Percentiles rank a stretch among this genome's conserved stretches.
phyloP scores from a whole-genome alignment of 306 rosid species.

The Rosa lucieae region DNA sequence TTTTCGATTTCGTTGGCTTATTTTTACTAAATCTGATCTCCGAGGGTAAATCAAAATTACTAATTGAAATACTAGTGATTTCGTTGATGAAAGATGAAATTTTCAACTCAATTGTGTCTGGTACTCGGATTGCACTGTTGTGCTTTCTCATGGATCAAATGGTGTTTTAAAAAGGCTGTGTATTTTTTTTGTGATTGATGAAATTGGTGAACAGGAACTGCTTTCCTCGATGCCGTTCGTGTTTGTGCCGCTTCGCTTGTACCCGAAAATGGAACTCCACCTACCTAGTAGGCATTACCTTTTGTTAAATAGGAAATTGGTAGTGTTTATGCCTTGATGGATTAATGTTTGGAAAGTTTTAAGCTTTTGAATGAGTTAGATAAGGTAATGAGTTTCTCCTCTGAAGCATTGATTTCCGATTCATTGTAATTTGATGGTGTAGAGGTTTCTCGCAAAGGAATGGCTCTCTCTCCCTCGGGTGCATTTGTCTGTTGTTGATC shows the following conservation, averaged over 20 bases:
- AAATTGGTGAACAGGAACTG: constrained; percentile 42
- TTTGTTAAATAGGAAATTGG: not conserved
- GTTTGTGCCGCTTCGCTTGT: constrained; percentile 47
- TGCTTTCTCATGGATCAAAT: too few relatives aligned
- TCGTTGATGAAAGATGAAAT: not conserved
- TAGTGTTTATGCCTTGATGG: not conserved
- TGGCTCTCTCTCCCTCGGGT: constrained; percentile 41
- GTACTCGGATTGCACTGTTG: not conserved
- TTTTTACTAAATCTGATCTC: constrained; percentile 10
- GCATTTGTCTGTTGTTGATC: constrained; percentile 33
- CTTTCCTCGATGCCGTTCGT: constrained; percentile 78
- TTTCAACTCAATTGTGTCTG: not conserved
- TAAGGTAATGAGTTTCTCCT: constrained; percentile 41
- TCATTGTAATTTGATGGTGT: not conserved
- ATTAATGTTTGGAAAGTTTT: constrained; percentile 35
- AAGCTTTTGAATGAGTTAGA: constrained; percentile 67
- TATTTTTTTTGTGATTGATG: not conserved
- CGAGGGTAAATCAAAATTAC: not conserved
- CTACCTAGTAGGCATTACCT: constrained; percentile 44
- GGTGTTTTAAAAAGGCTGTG: not conserved
- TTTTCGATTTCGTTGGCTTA: too few relatives aligned
- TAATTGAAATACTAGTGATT: not conserved
- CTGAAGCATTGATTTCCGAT: constrained; percentile 1
- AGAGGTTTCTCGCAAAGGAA: constrained; percentile 19
- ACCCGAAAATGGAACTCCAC: constrained; percentile 47